Evolutionary conservation across 1,139 yeast species (phyloP), one percentile per base, ranked within the genome.

Genomic region (Blastobotrys aristatus): DNA sequence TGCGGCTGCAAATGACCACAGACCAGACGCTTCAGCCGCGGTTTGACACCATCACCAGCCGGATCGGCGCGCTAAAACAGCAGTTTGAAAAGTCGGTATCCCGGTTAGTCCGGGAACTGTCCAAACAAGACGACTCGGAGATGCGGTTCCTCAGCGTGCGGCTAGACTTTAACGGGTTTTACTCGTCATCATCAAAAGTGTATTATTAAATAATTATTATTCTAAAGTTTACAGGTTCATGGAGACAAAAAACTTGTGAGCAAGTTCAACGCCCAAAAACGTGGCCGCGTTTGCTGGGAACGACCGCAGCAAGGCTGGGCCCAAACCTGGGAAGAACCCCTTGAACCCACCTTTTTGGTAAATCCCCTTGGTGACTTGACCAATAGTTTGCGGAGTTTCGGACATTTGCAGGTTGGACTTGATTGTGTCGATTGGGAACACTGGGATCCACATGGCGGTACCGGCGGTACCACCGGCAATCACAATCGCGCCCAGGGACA

Each of bases 281-380:
- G 97, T 90, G 18, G 97, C 97, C 17, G 97, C 97, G 66, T 92
- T 92, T 21, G 97, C 97, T 2, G 97, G 97, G 85, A 92, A 90
- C 24, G 96, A 84, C 66, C 98, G 79, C 38, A 89, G 80, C 61
- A 92, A 73, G 1, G 97, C 97, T 11, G 98, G 97, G 0, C 96
- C 97, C 29, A 92, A 79, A 6, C 97, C 63, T 17, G 87, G 83
- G 67, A 89, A 92, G 72, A 92, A 92, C 0, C 95, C 96, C 65
- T 82, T 84, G 57, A 89, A 57, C 24, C 97, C 97, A 37, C 92
- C 94, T 53, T 79, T 76, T 26, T 74, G 64, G 63, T 79, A 77
- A 60, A 90, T 74, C 57, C 76, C 65, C 53, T 71, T 72, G 10
- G 96, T 79, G 43, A 89, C 88, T 55, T 79, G 78, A 7, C 72